phyloP scores from a whole-genome alignment of 306 rosid genomes.

The Bauhinia variegata region DNA sequence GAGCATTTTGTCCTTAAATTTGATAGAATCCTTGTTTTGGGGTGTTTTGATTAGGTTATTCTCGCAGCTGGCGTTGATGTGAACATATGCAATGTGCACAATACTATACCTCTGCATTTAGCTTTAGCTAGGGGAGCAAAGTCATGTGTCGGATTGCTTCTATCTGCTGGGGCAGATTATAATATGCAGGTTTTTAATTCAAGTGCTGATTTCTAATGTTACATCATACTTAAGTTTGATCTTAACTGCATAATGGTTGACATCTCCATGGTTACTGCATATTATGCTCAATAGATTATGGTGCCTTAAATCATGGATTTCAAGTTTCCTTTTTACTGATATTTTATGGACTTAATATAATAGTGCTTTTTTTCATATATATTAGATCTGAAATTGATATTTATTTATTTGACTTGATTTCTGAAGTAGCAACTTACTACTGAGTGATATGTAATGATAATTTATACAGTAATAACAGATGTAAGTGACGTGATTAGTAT shows the following conservation, averaged over 20 bases:
- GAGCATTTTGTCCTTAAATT: background rate
- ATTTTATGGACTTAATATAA: constrained; percentile 13
- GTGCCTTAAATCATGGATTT: background rate
- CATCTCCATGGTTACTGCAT: background rate
- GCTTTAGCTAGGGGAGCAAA: constrained; percentile 98
- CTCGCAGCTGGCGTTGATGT: constrained; percentile 91
- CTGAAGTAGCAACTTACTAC: constrained; percentile 20
- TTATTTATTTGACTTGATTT: constrained; percentile 4
- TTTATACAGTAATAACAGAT: background rate
- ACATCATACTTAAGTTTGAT: constrained; percentile 9
- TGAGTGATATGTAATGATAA: constrained; percentile 12
- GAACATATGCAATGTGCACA: constrained; percentile 87
- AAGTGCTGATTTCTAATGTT: constrained; percentile 19
- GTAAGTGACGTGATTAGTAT: constrained; percentile 3
- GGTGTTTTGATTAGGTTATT: constrained; percentile 68
- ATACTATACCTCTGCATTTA: constrained; percentile 93
- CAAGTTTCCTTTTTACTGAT: background rate
- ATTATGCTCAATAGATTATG: constrained; percentile 4
- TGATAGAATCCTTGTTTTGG: constrained; percentile 18
- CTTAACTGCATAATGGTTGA: constrained; percentile 8
- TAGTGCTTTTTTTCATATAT: constrained; percentile 14
- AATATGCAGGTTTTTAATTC: constrained; percentile 80
- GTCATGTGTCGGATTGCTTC: constrained; percentile 89
- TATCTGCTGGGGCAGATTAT: constrained; percentile 83
- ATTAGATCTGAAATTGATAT: constrained; percentile 7